Evolutionary conservation across 2,329 filamentous ascomycete genomes (phyloP).

Genomic region (Cercospora janseana): DNA sequence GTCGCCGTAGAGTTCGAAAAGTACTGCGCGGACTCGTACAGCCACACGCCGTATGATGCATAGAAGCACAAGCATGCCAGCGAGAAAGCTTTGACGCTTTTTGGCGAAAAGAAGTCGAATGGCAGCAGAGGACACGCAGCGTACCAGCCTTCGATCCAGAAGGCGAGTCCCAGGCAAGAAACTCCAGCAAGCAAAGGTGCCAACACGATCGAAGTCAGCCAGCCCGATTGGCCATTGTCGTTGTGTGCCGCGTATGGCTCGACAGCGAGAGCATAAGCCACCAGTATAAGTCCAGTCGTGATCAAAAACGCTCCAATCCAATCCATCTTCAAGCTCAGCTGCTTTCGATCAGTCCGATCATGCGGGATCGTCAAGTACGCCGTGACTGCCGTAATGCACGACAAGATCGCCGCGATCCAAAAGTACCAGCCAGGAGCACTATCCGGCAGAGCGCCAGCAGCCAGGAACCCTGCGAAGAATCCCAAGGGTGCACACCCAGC

Average conservation of each 20-base stretch:
- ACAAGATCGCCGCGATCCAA: slow-evolving; percentile 35
- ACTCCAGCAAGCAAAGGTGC: slow-evolving; percentile 34
- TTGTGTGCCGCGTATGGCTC: slow-evolving; percentile 31
- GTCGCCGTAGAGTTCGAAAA: slow-evolving; percentile 26
- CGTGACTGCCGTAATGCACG: slow-evolving; percentile 31
- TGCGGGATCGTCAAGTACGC: slow-evolving; percentile 38
- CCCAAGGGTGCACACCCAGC: slow-evolving; percentile 40
- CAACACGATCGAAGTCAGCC: slow-evolving; percentile 32
- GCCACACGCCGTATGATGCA: slow-evolving; percentile 37
- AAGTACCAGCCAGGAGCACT: slow-evolving; percentile 37
- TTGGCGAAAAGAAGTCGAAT: slow-evolving; percentile 38
- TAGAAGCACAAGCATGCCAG: slow-evolving; percentile 40
- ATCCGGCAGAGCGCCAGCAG: slow-evolving; percentile 33
- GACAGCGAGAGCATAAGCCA: slow-evolving; percentile 38
- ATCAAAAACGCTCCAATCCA: slow-evolving; percentile 38
- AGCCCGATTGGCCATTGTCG: slow-evolving; percentile 24
- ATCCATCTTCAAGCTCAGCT: slow-evolving; percentile 39
- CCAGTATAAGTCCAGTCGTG: slow-evolving; percentile 37
- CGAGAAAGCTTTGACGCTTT: slow-evolving; percentile 35
- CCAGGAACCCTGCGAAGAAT: slow-evolving; percentile 39
- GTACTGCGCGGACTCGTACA: slow-evolving; percentile 36
- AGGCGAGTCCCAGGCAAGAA: slow-evolving; percentile 29
- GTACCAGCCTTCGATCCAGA: slow-evolving; percentile 39
- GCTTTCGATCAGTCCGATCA: slow-evolving; percentile 34
- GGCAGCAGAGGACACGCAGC: slow-evolving; percentile 38